phyloP scores from a whole-genome alignment of 2,329 filamentous ascomycete genomes.

The Alternaria sp. region DNA sequence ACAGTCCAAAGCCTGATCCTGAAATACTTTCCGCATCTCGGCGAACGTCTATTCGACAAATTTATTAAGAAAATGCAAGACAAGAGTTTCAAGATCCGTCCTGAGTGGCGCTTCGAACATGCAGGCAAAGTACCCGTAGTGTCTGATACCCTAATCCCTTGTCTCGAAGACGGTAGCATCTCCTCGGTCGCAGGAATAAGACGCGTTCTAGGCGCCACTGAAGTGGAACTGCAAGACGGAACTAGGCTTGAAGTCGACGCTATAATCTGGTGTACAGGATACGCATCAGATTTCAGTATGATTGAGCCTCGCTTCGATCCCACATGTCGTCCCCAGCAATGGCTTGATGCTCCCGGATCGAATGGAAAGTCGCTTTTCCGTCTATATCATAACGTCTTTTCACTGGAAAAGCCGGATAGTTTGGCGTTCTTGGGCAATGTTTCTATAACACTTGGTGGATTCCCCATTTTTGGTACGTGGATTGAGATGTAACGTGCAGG shows the following conservation, averaged over 20 bases:
- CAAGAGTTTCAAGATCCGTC: slow-evolving; percentile 31
- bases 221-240: slow-evolving; percentile 44
- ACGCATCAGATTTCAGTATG: slow-evolving; percentile 39
- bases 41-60: slow-evolving; percentile 26
- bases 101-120: slow-evolving; percentile 35
- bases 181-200: slow-evolving; percentile 27
- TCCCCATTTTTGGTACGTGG: slow-evolving; percentile 21
- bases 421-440: slow-evolving; percentile 54
- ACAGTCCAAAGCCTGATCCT: slow-evolving; percentile 19
- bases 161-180: slow-evolving; percentile 26
- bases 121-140: slow-evolving; percentile 30
- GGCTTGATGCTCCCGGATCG: slow-evolving; percentile 29
- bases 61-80: slow-evolving; percentile 29
- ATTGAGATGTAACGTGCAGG: not conserved
- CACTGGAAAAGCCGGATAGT: slow-evolving; percentile 54
- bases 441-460: slow-evolving; percentile 48
- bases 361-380: slow-evolving; percentile 45
- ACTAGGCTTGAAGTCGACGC: slow-evolving; percentile 41
- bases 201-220: slow-evolving; percentile 11
- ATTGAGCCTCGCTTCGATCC: slow-evolving; percentile 32
- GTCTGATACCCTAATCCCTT: slow-evolving; percentile 26
- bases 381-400: slow-evolving; percentile 58
- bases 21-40: slow-evolving; percentile 23
- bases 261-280: slow-evolving; percentile 50
- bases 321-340: slow-evolving; percentile 24